Conservation (phyloP, 352 stramenopile genomes). For the Pythium rishiriense region DNA sequence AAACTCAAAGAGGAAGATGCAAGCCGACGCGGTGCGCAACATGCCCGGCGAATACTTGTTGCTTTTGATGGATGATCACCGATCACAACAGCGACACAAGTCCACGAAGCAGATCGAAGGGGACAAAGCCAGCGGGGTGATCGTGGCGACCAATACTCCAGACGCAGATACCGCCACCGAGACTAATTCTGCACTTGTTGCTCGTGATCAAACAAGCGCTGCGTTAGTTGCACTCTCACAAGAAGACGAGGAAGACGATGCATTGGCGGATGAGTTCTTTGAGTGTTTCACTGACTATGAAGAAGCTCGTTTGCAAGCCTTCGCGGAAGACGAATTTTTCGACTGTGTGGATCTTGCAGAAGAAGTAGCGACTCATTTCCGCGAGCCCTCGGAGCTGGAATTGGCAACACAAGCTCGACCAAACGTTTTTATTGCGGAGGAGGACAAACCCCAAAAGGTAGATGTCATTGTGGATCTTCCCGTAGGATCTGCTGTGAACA, state of each 20-base stretch:
- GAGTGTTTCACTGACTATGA: slow-evolving; percentile 69
- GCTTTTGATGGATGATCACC: slow-evolving; percentile 69
- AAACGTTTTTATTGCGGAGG: slow-evolving; percentile 13
- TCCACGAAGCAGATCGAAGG: slow-evolving; percentile 3
- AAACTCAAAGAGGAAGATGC: slow-evolving; percentile 52
- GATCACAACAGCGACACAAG: slow-evolving; percentile 16
- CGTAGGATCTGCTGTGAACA: slow-evolving; percentile 53
- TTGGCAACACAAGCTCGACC: neutral
- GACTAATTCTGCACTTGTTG: neutral
- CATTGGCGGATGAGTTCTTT: slow-evolving; percentile 84
- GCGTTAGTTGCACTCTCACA: neutral
- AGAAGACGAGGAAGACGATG: slow-evolving; percentile 39
- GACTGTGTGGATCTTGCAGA: slow-evolving; percentile 76
- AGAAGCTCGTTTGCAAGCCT: slow-evolving; percentile 49
- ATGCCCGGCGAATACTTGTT: slow-evolving; percentile 77
- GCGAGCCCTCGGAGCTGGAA: neutral
- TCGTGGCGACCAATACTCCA: neutral
- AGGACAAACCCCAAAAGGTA: slow-evolving; percentile 16
- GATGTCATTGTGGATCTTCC: slow-evolving; percentile 43
- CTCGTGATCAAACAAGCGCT: neutral
- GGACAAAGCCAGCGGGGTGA: neutral
- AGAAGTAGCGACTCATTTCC: slow-evolving; percentile 50
- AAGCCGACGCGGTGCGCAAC: slow-evolving; percentile 68
- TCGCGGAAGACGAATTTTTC: slow-evolving; percentile 86
- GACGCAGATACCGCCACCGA: neutral